Conservation (phyloP, 2,329 filamentous ascomycete species). For the Orbilia oligospora region DNA sequence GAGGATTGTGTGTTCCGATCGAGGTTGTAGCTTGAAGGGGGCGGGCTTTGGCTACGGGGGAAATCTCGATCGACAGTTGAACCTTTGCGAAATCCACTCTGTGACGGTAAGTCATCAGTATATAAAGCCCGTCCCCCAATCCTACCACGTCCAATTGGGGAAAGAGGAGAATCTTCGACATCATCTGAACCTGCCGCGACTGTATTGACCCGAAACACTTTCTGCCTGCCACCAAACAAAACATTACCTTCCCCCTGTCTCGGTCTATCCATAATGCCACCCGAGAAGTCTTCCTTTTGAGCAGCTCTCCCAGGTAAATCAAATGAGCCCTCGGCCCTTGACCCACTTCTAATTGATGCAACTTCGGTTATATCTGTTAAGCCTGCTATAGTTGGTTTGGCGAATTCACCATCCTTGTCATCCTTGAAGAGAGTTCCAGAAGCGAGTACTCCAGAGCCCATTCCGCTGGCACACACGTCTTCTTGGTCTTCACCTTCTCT, state of each 20-base stretch:
- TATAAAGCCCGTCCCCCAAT: conserved; percentile 81
- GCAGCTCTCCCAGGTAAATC: conserved; percentile 46
- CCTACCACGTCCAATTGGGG: conserved; percentile 66
- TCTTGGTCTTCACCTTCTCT: conserved; percentile 62
- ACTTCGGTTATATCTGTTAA: conserved; percentile 86
- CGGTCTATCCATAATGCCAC: conserved; percentile 85
- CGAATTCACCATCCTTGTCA: conserved; percentile 84
- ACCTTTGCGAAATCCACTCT: conserved; percentile 72
- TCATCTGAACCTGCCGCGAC: conserved; percentile 60
- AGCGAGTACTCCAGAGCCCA: conserved; percentile 45
- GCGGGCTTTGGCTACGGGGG: conserved; percentile 65
- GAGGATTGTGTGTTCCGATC: conserved; percentile 89
- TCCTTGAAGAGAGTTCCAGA: conserved; percentile 78
- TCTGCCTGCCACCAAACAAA: conserved; percentile 94
- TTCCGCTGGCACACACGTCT: conserved; percentile 47
- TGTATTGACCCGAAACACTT: conserved; percentile 76
- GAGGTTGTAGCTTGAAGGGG: conserved; percentile 76
- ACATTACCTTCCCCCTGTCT: conserved; percentile 91
- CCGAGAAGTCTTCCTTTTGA: conserved; percentile 76
- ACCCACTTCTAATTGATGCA: conserved; percentile 78
- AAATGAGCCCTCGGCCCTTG: conserved; percentile 66
- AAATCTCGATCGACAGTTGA: conserved; percentile 67
- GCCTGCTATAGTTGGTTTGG: conserved; percentile 29
- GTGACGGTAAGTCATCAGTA: conserved; percentile 82
- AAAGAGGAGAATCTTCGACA: conserved; percentile 62